A percentile compares a stretch with the other conserved stretches of the same genome.
Conservation (phyloP, 2,329 filamentous ascomycete genomes). For the Trichoderma guizhouense region DNA sequence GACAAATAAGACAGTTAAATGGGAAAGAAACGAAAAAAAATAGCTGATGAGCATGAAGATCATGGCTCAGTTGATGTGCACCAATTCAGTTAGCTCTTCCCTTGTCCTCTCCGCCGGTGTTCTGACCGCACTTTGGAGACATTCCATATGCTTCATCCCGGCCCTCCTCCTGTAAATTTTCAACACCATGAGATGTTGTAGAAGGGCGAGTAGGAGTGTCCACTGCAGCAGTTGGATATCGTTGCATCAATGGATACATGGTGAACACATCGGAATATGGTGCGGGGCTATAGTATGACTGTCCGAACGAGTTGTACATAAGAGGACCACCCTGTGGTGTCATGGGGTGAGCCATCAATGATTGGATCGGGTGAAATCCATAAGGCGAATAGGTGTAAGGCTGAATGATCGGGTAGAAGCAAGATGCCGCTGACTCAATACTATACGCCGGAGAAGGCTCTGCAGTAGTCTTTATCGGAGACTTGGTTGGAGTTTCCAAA, state of each 20-base stretch:
- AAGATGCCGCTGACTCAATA: not conserved
- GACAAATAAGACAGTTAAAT: not conserved
- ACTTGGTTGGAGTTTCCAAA: not conserved
- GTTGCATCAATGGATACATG: constrained; percentile 25
- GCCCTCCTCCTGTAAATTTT: not conserved
- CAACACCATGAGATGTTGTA: not conserved
- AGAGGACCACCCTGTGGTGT: constrained; percentile 16
- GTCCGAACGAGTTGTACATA: constrained; percentile 23
- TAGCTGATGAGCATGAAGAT: not conserved
- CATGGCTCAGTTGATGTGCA: not conserved
- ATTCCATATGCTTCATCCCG: not conserved
- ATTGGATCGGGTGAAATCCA: constrained; percentile 6
- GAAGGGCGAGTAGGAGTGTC: constrained; percentile 10
- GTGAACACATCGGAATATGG: constrained; percentile 13
- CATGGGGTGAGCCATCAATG: constrained; percentile 10
- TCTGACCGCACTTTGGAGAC: not conserved
- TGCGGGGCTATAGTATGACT: not conserved
- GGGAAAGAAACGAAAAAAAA: not conserved
- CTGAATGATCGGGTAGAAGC: constrained; percentile 12
- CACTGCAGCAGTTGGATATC: not conserved
- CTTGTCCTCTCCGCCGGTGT: constrained; percentile 1
- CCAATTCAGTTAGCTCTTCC: not conserved
- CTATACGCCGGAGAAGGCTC: not conserved
- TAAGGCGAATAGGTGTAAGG: constrained; percentile 17
- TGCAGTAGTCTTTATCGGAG: not conserved